Percentiles rank a stretch among this genome's conserved stretches.
Conservation (phyloP, 768 basidiomycete genomes). For the Leccinum aurantiacum region DNA sequence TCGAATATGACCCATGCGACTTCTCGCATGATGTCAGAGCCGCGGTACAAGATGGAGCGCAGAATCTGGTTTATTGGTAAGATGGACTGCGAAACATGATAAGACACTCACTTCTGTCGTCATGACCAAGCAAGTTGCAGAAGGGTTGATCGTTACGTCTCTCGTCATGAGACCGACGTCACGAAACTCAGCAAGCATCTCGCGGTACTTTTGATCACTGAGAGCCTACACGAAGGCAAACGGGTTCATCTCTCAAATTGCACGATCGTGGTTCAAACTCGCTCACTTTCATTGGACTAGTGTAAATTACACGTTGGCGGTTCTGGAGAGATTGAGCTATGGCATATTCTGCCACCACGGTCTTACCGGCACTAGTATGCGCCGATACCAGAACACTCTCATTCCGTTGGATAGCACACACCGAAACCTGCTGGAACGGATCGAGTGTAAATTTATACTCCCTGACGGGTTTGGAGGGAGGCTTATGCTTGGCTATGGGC, state of each 20-base stretch:
- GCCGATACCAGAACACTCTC: conserved; percentile 98
- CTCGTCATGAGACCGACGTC: conserved; percentile 99
- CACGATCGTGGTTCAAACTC: conserved; percentile 15
- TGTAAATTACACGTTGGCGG: conserved; percentile 97
- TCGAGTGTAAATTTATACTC: conserved; percentile 96
- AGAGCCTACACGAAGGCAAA: conserved; percentile 64
- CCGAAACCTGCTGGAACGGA: conserved; percentile 94
- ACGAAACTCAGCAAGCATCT: conserved; percentile 95
- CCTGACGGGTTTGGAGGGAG: conserved; percentile 85
- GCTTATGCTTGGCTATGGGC: conserved; percentile 88
- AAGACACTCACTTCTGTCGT: conserved; percentile 81
- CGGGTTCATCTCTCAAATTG: conserved; percentile 12
- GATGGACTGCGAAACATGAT: neutral
- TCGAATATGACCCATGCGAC: conserved; percentile 99
- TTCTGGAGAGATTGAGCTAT: conserved; percentile 94
- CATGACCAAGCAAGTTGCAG: conserved; percentile 97
- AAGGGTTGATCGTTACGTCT: conserved; percentile 98
- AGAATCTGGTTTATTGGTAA: conserved; percentile 64
- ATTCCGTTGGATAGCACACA: conserved; percentile 93
- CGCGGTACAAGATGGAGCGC: conserved; percentile 97
- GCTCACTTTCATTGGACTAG: conserved; percentile 97
- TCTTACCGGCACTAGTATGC: conserved; percentile 98
- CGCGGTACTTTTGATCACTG: conserved; percentile 98
- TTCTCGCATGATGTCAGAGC: conserved; percentile 98
- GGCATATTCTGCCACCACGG: conserved; percentile 98